Percentiles rank a stretch among this genome's conserved stretches.
Evolutionary conservation across 2,329 filamentous ascomycete genomes (phyloP).

Genomic region (Fusarium goolgardi): DNA sequence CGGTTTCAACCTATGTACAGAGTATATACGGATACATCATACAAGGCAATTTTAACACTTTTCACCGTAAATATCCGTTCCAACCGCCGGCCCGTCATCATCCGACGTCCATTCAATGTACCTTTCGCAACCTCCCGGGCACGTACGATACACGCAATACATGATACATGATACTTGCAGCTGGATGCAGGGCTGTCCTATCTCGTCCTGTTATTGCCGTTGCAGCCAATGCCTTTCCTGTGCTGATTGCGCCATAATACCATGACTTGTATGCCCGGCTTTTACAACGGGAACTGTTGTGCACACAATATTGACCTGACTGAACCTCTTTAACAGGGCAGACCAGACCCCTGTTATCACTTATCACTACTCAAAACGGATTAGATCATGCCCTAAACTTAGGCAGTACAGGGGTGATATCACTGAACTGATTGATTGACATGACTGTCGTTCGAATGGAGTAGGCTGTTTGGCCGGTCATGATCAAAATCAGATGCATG

Average conservation of each 20-base stretch:
- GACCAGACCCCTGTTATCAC: slow-evolving; percentile 32
- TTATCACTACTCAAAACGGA: slow-evolving; percentile 35
- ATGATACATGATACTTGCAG: slow-evolving; percentile 34
- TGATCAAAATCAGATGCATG: slow-evolving; percentile 40
- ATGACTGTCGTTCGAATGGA: slow-evolving; percentile 4
- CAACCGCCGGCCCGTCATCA: slow-evolving; percentile 21
- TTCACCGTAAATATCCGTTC: slow-evolving; percentile 18
- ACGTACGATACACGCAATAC: slow-evolving; percentile 39
- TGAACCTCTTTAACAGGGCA: slow-evolving; percentile 22
- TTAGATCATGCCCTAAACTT: slow-evolving; percentile 32
- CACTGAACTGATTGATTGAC: slow-evolving; percentile 26
- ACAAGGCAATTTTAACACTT: slow-evolving; percentile 2
- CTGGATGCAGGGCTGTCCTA: slow-evolving; percentile 18
- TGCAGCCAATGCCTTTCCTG: slow-evolving; percentile 28
- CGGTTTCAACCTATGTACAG: background rate
- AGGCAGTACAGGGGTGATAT: slow-evolving; percentile 23
- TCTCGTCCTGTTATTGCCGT: slow-evolving; percentile 23
- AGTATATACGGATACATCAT: background rate
- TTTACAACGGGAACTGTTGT: slow-evolving; percentile 21
- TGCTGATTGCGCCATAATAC: slow-evolving; percentile 30
- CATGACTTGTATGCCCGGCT: slow-evolving; percentile 27
- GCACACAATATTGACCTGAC: background rate
- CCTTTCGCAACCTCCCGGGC: slow-evolving; percentile 40
- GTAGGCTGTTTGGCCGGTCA: slow-evolving; percentile 6
- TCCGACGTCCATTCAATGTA: slow-evolving; percentile 28